Conservation (phyloP, 2,329 filamentous ascomycete species). For the Trichoderma cornu-damae region DNA sequence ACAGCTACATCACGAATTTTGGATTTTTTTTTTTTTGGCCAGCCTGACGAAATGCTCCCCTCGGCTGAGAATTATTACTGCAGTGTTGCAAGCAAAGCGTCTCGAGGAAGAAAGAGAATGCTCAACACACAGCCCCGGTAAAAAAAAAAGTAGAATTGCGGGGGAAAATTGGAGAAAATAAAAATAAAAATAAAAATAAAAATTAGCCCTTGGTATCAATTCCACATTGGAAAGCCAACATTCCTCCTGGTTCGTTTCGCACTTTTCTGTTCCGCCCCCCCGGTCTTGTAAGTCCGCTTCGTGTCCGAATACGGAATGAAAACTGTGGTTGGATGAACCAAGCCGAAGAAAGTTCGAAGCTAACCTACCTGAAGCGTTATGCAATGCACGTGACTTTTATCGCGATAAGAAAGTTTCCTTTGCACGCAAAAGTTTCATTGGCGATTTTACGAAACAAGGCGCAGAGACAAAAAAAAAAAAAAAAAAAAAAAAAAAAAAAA, state of each 20-base stretch:
- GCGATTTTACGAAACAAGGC: constrained; percentile 5
- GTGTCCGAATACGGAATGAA: constrained; percentile 4
- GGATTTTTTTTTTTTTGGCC: not conserved
- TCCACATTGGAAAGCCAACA: not conserved
- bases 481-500: too few relatives aligned
- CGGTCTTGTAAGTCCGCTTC: not conserved
- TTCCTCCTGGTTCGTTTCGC: not conserved
- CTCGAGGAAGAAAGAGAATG: too few relatives aligned
- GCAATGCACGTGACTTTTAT: constrained; percentile 9
- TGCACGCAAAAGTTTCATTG: not conserved
- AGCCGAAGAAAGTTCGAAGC: not conserved
- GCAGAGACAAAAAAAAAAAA: too few relatives aligned
- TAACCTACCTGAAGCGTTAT: not conserved
- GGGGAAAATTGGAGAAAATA: too few relatives aligned
- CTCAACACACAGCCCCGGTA: too few relatives aligned
- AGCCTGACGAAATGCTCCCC: not conserved
- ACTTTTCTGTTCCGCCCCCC: not conserved
- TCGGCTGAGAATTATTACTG: not conserved
- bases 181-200: too few relatives aligned
- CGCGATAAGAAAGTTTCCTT: constrained; percentile 8
- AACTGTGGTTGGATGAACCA: not conserved
- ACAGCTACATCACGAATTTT: not conserved
- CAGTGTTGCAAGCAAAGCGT: too few relatives aligned
- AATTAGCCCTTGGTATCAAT: too few relatives aligned
- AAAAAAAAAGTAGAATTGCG: not conserved